Evolutionary conservation across 176 grass and related monocot genomes (phyloP).

Genomic region (Oryza rufipogon): DNA sequence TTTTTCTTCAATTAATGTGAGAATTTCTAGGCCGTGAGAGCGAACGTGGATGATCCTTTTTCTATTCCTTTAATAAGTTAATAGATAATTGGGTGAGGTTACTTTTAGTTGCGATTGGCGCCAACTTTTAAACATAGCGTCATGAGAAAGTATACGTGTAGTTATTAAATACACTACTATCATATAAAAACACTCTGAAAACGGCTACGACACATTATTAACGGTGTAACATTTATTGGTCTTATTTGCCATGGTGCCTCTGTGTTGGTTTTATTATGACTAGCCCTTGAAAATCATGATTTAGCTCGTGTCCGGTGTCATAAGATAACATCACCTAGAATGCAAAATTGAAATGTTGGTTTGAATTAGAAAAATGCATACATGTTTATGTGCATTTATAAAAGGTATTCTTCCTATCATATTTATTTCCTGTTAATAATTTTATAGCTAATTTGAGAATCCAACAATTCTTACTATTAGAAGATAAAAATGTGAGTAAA

Average conservation of each 20-base stretch:
- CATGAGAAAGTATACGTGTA: no score
- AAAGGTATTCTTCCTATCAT: neutral
- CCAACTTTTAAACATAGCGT: neutral
- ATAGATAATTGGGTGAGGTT: neutral
- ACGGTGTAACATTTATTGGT: no score
- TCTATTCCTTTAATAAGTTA: no score
- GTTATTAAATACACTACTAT: neutral
- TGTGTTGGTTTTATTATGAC: no score
- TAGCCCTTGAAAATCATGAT: no score
- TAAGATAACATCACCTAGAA: no score
- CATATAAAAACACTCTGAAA: neutral
- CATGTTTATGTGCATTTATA: neutral
- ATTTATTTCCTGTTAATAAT: neutral
- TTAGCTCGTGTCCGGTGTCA: no score
- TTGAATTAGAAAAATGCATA: neutral
- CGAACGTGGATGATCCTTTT: no score
- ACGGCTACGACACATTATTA: no score
- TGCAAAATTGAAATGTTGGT: neutral
- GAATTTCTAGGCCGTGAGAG: no score
- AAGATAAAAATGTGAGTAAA: neutral
- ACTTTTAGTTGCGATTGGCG: neutral
- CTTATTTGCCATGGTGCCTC: no score
- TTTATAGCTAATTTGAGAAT: neutral
- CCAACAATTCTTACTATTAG: neutral
- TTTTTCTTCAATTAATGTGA: no score